These are phyloP conservation scores for Kuraishia ogatae DNA, from an alignment of 805 yeast genomes.

Conservation along the genomic window DNA sequence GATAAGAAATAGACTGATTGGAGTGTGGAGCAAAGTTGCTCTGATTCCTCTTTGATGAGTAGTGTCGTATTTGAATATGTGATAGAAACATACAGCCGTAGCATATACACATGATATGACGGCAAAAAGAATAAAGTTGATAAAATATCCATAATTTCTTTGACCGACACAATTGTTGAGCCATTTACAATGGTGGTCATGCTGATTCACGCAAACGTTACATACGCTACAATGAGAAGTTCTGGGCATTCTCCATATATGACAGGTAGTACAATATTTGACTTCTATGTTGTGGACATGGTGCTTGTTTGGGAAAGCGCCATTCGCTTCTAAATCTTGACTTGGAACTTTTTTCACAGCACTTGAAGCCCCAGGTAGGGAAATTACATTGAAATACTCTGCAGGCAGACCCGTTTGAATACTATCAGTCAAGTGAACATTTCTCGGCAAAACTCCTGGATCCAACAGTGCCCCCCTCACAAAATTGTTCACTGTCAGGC, in stretches of 20 bases:
- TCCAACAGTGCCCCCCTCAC: constrained; percentile 50
- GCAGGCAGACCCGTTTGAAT: constrained; percentile 32
- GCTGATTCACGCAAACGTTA: constrained; percentile 45
- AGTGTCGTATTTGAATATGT: constrained; percentile 13
- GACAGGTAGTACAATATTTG: constrained; percentile 50
- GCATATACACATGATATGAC: constrained; percentile 21
- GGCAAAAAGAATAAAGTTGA: constrained; percentile 36
- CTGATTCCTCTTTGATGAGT: constrained; percentile 7
- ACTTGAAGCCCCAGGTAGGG: constrained; percentile 35
- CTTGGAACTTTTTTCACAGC: constrained; percentile 24
- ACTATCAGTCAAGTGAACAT: constrained; percentile 46
- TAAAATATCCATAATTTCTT: constrained; percentile 57
- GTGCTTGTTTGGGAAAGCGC: constrained; percentile 16
- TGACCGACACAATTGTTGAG: constrained; percentile 72
- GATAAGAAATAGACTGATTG: constrained; percentile 42
- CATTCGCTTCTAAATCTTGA: constrained; percentile 24
- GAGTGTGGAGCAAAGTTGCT: constrained; percentile 16
- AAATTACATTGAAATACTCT: constrained; percentile 44
- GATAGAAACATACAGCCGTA: constrained; percentile 23
- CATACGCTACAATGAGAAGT: constrained; percentile 70
- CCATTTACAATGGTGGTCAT: constrained; percentile 69
- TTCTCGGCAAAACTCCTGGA: constrained; percentile 65
- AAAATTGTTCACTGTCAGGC: constrained; percentile 36
- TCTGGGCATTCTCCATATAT: constrained; percentile 71
- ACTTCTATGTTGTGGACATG: constrained; percentile 18